Base-by-base conservation (phyloP, 2,329 filamentous ascomycete genomes). In the Penicillium olsonii region DNA sequence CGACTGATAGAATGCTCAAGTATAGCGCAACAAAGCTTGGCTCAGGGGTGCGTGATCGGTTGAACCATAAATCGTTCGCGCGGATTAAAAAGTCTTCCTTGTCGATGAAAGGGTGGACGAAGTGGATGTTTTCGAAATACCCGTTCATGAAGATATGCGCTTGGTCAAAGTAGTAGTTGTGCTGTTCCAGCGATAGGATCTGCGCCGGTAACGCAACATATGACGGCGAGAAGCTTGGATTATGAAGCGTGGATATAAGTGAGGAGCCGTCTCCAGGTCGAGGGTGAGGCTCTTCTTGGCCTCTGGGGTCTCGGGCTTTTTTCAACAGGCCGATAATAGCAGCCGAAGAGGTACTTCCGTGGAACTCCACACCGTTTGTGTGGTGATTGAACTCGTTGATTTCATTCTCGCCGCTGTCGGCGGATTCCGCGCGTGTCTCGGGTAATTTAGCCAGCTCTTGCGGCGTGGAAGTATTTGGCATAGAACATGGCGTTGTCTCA, bases 121-220 rank as follows among this genome's bases (percentile, higher is more conserved):
- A 75, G 52, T 78, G 76, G 5, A 78, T 69, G 27, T 74, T 77
- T 11, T 75, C 71, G 45, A 79, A 78, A 61, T 77, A 78, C 11
- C 69, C 71, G 50, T 76, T 72, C 42, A 78, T 64, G 27, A 79
- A 78, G 2, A 68, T 58, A 48, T 74, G 72, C 6, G 74, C 75
- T 37, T 78, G 71, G 1, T 71, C 69, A 42, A 74, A 75, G 38
- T 76, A 70, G 47, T 68, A 72, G n/a, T 69, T 69, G 10, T 66
- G 64, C 4, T 62, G 63, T 11, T 65, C 61, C 20, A 58, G 42
- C 1, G 53, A 45, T 18, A 53, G 43, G 29, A 48, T 54, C 20
- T 64, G 59, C 4, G 59, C 55, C n/a, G 55, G 51, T 4, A 53
- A 59, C 8, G 52, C 53, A 24, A 59, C 50, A 19, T 50, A 59